These are phyloP conservation scores for Heteromeles arbutifolia DNA, from an alignment of 306 rosid genomes.

Conservation along the genomic window DNA sequence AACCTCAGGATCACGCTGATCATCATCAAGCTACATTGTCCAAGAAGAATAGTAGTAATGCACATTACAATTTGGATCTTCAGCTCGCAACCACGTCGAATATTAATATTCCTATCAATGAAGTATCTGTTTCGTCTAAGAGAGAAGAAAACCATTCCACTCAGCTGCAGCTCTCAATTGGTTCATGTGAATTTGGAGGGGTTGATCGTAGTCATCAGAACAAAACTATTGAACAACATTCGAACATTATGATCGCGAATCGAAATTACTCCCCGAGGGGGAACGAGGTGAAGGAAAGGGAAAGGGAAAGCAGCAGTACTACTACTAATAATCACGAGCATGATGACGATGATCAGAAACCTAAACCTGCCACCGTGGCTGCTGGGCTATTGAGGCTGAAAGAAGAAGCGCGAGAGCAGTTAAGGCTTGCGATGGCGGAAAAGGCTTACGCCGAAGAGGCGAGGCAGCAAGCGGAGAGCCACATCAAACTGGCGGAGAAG, in stretches of 20 bases:
- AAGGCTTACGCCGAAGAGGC: conserved; percentile 81
- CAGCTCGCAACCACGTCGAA: conserved; percentile 64
- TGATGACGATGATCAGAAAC: background rate
- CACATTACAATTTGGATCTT: conserved; percentile 70
- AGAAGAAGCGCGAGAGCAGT: conserved; percentile 49
- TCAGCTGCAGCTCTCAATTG: conserved; percentile 77
- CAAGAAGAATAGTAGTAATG: background rate
- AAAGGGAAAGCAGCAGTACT: conserved; percentile 26
- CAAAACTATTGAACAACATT: background rate
- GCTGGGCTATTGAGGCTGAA: conserved; percentile 29
- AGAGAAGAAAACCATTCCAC: conserved; percentile 47
- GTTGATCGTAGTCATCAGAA: conserved; percentile 18
- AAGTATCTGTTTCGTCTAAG: conserved; percentile 32
- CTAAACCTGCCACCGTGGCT: background rate
- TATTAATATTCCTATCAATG: conserved; percentile 19
- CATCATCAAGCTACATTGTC: conserved; percentile 5
- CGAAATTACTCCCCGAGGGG: background rate
- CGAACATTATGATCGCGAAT: background rate
- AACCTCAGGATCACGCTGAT: conserved; percentile 23
- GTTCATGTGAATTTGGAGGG: conserved; percentile 50
- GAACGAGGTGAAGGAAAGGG: background rate
- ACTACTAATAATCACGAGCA: conserved; percentile 13
- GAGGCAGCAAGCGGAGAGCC: conserved; percentile 64
- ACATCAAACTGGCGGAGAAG: conserved; percentile 71
- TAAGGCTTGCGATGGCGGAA: conserved; percentile 78